These are phyloP conservation scores for Inonotus hispidus DNA, from an alignment of 1,284 basidiomycete species.

Conservation along the genomic window DNA sequence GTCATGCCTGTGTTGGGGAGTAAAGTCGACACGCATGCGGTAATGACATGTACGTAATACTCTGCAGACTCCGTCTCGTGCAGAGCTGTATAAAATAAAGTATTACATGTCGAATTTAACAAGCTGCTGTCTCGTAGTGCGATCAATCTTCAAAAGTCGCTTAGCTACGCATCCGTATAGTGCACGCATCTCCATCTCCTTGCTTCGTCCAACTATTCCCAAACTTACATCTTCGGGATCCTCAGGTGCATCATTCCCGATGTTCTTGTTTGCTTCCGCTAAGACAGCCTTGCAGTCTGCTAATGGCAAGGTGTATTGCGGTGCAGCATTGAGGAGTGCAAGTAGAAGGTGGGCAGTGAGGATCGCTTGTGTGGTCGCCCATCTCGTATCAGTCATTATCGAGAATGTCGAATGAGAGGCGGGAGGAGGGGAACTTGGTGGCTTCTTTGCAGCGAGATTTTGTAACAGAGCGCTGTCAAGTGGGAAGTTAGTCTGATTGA, in stretches of 20 bases:
- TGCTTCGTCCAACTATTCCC: conserved; percentile 3
- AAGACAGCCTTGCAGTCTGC: conserved; percentile 57
- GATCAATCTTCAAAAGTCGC: conserved; percentile 66
- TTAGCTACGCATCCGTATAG: conserved; percentile 56
- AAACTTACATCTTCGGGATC: not conserved
- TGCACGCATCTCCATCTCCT: conserved; percentile 36
- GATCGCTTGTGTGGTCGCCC: conserved; percentile 57
- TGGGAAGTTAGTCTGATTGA: conserved; percentile 20
- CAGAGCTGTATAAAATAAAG: no score
- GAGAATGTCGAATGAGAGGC: conserved; percentile 36
- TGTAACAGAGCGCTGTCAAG: conserved; percentile 48
- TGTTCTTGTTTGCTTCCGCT: conserved; percentile 29
- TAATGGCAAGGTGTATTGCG: conserved; percentile 53
- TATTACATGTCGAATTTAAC: conserved; percentile 44
- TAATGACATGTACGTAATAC: not conserved
- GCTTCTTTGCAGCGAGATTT: conserved; percentile 31
- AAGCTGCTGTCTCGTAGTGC: conserved; percentile 64
- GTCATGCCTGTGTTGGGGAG: no score
- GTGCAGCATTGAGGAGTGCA: conserved; percentile 45
- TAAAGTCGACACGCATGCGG: not conserved
- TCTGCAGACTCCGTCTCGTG: no score
- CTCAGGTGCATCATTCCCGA: not conserved
- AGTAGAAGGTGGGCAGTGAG: conserved; percentile 62
- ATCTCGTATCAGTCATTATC: conserved; percentile 28
- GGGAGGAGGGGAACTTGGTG: conserved; percentile 37